These are phyloP conservation scores for Triangularia setosa DNA, from an alignment of 2,329 filamentous ascomycete genomes.

Conservation along the genomic window DNA sequence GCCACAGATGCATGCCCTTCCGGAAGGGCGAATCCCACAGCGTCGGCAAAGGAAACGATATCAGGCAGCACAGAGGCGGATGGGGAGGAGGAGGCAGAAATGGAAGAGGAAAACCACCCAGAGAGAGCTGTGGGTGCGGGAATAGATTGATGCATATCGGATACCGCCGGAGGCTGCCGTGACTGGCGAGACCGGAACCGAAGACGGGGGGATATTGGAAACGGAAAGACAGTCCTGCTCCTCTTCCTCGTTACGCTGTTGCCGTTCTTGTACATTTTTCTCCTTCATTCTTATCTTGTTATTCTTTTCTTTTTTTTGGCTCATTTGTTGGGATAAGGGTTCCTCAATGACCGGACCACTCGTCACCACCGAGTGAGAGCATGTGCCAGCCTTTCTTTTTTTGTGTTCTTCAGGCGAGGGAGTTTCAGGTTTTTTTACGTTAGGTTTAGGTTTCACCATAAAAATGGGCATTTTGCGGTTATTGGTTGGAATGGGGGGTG, in stretches of 20 bases:
- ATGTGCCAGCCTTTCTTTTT: background rate
- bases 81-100: background rate
- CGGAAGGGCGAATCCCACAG: background rate
- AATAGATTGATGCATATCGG: background rate
- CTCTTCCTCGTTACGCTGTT: background rate
- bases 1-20: slow-evolving; percentile 2
- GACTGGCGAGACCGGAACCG: background rate
- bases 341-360: background rate
- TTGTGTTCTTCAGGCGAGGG: background rate
- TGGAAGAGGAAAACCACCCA: background rate
- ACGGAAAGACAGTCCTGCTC: background rate
- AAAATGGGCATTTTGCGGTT: background rate
- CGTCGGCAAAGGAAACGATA: background rate
- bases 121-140: background rate
- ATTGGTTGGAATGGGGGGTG: background rate
- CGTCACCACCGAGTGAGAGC: background rate
- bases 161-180: background rate
- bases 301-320: background rate
- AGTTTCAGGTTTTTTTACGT: background rate
- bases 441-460: background rate
- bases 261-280: background rate
- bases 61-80: background rate
- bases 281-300: background rate
- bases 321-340: background rate
- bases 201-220: background rate